A percentile compares a stretch with the other conserved stretches of the same genome.
These are phyloP conservation scores for Pichia ethanolica DNA, from an alignment of 805 yeast species.

Conservation along the genomic window DNA sequence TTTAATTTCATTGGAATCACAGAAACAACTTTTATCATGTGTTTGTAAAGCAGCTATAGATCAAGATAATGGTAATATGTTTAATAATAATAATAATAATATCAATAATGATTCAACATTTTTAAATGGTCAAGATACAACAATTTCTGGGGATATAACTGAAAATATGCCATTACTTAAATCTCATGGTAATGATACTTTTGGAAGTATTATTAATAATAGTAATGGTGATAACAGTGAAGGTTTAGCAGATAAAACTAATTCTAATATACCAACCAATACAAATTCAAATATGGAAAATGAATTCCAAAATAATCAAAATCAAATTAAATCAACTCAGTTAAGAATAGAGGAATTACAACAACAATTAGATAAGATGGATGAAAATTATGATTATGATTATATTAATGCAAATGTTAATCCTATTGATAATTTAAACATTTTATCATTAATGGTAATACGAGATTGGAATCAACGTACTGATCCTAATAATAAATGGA, in stretches of 20 bases:
- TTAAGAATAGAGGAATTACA: conserved; percentile 8
- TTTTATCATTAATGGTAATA: conserved; percentile 23
- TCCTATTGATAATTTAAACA: conserved; percentile 27
- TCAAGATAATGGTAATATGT: background rate
- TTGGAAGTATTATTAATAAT: background rate
- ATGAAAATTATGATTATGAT: conserved; percentile 16
- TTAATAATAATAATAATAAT: background rate
- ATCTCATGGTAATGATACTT: background rate
- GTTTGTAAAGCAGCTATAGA: conserved; percentile 9
- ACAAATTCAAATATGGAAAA: too few species aligned
- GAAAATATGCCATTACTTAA: background rate
- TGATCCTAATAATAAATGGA: conserved; percentile 15
- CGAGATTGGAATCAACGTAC: conserved; percentile 21
- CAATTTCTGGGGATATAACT: background rate
- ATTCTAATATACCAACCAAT: background rate
- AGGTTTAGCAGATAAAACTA: too few species aligned
- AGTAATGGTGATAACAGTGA: too few species aligned
- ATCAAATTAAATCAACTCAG: background rate
- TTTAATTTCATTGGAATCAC: conserved; percentile 21
- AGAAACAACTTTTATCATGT: conserved; percentile 27
- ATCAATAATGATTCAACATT: background rate
- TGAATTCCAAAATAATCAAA: too few species aligned
- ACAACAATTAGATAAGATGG: conserved; percentile 10
- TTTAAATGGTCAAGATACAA: background rate
- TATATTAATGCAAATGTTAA: conserved; percentile 24